Evolutionary conservation across 1,284 basidiomycete genomes (phyloP), one percentile per base, ranked within the genome.

Genomic region (Apiotrichum porosum): DNA sequence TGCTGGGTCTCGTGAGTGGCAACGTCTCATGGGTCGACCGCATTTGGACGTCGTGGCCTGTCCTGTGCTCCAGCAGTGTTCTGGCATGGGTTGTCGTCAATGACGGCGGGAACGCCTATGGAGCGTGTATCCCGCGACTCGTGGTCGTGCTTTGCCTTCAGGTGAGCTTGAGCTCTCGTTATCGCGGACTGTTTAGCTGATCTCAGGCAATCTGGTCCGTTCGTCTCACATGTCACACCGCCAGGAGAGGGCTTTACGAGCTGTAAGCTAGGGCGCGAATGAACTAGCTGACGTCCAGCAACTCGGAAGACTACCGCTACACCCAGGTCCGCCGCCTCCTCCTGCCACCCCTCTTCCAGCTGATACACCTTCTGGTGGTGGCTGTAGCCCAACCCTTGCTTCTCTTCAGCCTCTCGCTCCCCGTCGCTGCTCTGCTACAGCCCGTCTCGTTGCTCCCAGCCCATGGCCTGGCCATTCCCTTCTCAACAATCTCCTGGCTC

Each of bases 301-400:
- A 79, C 3, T 72, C 76, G 3, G 88, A 89, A 69, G 93, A 97
- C 71, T 97, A 97, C 66, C 85, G 93, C 24, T 97, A 92, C 86
- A 81, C 79, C 3, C 73, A 89, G 40, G 77, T 95, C 12, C 82
- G 89, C 32, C 69, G 76, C 43, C 78, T 83, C 46, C 67, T 95
- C 19, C 82, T 84, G 3, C 56, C 76, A 3, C 81, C 79, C 76
- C 65, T 85, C 15, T 95, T 92, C 78, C 83, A 55, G 49, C 55
- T 94, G 30, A 65, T 85, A 47, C 92, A 93, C 71, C 68, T 97
- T 28, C 78, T 80, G 21, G 94, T 93, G 73, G 85, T 97, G 48
- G 79, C 83, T 81, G 59, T 68, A 37, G 56, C 63, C 31, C 65
- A 71, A 50, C 67, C 63, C 1, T 23, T 63, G 13, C 80, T 97